Percentiles rank a stretch among this genome's conserved stretches.
These are phyloP conservation scores for Arabis alpina DNA, from an alignment of 345 rosid species.

Conservation along the genomic window DNA sequence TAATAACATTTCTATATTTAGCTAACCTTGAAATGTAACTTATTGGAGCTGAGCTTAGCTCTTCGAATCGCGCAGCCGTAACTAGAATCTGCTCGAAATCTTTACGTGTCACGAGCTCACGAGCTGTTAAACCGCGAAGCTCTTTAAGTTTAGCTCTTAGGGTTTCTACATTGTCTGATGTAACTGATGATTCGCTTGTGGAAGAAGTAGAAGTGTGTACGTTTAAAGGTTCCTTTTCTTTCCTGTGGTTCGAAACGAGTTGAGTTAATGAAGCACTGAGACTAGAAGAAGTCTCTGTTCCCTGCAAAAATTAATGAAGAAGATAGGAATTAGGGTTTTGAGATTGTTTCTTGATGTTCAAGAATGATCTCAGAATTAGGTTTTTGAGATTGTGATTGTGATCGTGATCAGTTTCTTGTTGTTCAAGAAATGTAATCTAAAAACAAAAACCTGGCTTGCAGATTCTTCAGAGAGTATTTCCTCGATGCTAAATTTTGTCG, in stretches of 20 bases:
- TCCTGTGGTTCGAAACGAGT: slow-evolving; percentile 39
- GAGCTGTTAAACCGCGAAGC: slow-evolving; percentile 33
- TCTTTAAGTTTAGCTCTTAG: slow-evolving; percentile 40
- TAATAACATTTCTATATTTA: slow-evolving; percentile 36
- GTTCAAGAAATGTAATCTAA: slow-evolving; percentile 1
- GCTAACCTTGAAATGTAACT: slow-evolving; percentile 43
- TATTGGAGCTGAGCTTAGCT: slow-evolving; percentile 37
- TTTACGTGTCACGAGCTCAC: slow-evolving; percentile 30
- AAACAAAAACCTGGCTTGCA: slow-evolving; percentile 24
- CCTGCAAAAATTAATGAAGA: slow-evolving; percentile 21
- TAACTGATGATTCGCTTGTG: slow-evolving; percentile 35
- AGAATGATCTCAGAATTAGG: background rate
- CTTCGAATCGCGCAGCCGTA: slow-evolving; percentile 33
- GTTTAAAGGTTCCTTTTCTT: slow-evolving; percentile 21
- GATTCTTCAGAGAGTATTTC: slow-evolving; percentile 41
- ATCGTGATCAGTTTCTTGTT: background rate
- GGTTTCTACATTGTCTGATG: slow-evolving; percentile 40
- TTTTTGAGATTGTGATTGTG: background rate
- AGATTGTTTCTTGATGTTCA: background rate
- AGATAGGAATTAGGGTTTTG: background rate
- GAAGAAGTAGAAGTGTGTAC: slow-evolving; percentile 9
- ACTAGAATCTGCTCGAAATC: slow-evolving; percentile 34
- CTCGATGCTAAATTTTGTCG: slow-evolving; percentile 32
- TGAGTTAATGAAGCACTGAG: slow-evolving; percentile 35
- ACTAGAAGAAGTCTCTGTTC: slow-evolving; percentile 32